Conservation (phyloP, 768 basidiomycete genomes). For the Tylopilus balloui region DNA sequence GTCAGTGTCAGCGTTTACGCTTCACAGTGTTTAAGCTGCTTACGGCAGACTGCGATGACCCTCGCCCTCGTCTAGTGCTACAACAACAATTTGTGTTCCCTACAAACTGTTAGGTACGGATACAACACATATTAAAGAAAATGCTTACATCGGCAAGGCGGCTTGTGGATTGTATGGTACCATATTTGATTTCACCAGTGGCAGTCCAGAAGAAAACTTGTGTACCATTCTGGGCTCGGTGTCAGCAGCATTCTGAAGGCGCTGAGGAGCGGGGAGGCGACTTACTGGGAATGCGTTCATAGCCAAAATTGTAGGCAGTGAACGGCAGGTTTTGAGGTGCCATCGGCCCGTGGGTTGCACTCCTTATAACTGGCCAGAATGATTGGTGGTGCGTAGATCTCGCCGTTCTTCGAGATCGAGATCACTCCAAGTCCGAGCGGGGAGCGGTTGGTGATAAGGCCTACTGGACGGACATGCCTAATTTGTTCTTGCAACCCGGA, state of each 20-base stretch:
- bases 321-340: slow-evolving; percentile 13
- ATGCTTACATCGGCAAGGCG: slow-evolving; percentile 53
- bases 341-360: slow-evolving; percentile 15
- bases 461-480: slow-evolving; percentile 27
- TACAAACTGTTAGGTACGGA: slow-evolving; percentile 26
- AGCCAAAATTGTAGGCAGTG: slow-evolving; percentile 57
- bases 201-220: slow-evolving; percentile 65
- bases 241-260: slow-evolving; percentile 13
- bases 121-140: not conserved
- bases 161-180: slow-evolving; percentile 51
- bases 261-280: slow-evolving; percentile 9
- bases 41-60: slow-evolving; percentile 54
- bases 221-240: slow-evolving; percentile 51
- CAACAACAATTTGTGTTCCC: slow-evolving; percentile 58
- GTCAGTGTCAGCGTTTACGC: slow-evolving; percentile 9
- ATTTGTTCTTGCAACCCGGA: slow-evolving; percentile 25
- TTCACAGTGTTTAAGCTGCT: slow-evolving; percentile 23
- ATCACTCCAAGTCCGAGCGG: slow-evolving; percentile 22
- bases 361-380: slow-evolving; percentile 23
- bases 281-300: slow-evolving; percentile 69
- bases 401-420: slow-evolving; percentile 19
- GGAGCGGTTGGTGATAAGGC: slow-evolving; percentile 33
- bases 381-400: slow-evolving; percentile 10
- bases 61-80: slow-evolving; percentile 46
- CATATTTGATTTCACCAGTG: slow-evolving; percentile 52